Evolutionary conservation across 805 yeast species (phyloP).

Genomic region (Wickerhamiella azyma): DNA sequence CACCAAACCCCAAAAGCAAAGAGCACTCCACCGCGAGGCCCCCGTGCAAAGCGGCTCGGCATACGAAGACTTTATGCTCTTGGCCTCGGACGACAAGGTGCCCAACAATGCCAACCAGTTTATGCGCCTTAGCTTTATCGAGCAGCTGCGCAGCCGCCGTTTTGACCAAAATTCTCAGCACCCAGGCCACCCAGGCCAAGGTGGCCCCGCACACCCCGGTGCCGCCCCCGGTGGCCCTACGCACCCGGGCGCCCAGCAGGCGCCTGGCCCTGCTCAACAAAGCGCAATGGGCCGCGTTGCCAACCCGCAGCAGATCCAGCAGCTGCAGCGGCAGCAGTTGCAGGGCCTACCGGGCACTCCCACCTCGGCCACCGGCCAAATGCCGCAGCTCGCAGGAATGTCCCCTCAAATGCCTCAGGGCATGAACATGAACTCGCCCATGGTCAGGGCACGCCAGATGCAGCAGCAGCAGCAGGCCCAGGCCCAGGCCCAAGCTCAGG

Average conservation of each 20-base stretch:
- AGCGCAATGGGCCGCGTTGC: slow-evolving; percentile 5
- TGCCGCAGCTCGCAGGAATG: slow-evolving; percentile 7
- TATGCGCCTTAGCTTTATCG: slow-evolving; percentile 75
- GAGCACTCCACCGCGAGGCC: slow-evolving; percentile 49
- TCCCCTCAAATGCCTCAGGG: slow-evolving; percentile 11
- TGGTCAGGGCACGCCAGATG: background rate
- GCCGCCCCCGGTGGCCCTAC: too few species aligned
- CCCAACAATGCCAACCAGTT: slow-evolving; percentile 47
- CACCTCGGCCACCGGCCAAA: slow-evolving; percentile 7
- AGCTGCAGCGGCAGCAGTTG: slow-evolving; percentile 9
- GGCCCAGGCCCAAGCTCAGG: slow-evolving; percentile 1
- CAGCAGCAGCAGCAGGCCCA: slow-evolving; percentile 12
- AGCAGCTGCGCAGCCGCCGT: slow-evolving; percentile 38
- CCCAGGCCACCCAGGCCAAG: too few species aligned
- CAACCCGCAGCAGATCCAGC: slow-evolving; percentile 8
- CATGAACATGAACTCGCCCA: background rate
- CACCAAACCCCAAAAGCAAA: slow-evolving; percentile 28
- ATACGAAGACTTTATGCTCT: slow-evolving; percentile 80
- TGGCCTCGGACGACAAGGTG: slow-evolving; percentile 37
- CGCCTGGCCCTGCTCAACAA: slow-evolving; percentile 4
- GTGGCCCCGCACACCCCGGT: too few species aligned
- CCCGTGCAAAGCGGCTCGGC: slow-evolving; percentile 63
- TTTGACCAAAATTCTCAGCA: slow-evolving; percentile 10
- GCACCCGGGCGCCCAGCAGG: too few species aligned
- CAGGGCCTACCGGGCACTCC: slow-evolving; percentile 10